Conservation (phyloP, 2,329 filamentous ascomycete species). For the Onygenales sp. region DNA sequence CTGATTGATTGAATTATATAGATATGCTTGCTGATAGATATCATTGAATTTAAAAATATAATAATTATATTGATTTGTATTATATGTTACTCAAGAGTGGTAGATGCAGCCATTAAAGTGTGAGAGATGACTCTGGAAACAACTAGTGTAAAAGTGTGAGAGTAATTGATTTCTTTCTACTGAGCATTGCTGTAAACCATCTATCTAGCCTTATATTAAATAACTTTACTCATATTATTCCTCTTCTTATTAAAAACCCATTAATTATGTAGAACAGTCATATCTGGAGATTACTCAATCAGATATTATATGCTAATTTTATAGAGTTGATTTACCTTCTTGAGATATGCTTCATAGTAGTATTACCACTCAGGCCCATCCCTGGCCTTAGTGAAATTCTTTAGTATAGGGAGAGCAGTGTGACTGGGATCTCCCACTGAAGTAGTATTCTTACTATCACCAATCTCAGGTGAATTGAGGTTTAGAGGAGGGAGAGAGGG, state of each 20-base stretch:
- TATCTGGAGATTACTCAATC: not conserved
- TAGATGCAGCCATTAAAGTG: not conserved
- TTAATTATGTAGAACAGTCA: not conserved
- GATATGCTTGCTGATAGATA: not conserved
- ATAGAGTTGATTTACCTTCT: not conserved
- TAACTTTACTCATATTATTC: not conserved
- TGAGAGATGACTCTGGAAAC: not conserved
- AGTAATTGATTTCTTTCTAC: not conserved
- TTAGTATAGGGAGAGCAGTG: not conserved
- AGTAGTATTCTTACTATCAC: no score
- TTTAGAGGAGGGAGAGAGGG: no score
- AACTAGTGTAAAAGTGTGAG: not conserved
- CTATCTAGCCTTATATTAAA: not conserved
- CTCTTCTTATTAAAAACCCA: not conserved
- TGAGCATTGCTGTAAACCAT: not conserved
- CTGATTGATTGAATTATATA: not conserved
- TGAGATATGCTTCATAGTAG: not conserved
- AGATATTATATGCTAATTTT: not conserved
- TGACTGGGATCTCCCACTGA: not conserved
- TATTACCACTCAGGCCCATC: not conserved
- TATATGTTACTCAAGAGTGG: rapidly evolving
- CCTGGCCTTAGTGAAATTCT: not conserved
- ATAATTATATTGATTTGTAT: not conserved
- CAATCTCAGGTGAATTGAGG: no score
- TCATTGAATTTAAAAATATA: not conserved